These are phyloP conservation scores for Clausena lansium DNA, from an alignment of 345 rosid species.

Conservation along the genomic window DNA sequence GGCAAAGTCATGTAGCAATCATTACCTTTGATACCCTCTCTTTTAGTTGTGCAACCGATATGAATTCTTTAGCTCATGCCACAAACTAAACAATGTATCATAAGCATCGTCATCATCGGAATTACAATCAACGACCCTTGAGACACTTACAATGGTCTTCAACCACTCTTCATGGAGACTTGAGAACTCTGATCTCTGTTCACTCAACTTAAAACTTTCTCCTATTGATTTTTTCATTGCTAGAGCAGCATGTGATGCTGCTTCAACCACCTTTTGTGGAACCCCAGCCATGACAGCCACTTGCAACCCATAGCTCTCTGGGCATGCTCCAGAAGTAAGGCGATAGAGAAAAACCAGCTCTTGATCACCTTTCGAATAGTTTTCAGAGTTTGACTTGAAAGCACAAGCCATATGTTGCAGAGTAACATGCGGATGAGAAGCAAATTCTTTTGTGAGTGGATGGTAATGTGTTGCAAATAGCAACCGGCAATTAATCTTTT, in stretches of 20 bases:
- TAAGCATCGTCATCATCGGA: conserved; percentile 45
- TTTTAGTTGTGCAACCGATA: conserved; percentile 7
- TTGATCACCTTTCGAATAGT: conserved; percentile 30
- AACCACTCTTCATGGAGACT: conserved; percentile 91
- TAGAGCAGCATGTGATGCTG: conserved; percentile 57
- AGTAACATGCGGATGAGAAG: conserved; percentile 76
- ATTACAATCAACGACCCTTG: conserved; percentile 22
- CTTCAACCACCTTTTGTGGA: conserved; percentile 67
- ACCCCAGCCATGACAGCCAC: conserved; percentile 93
- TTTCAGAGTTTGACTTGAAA: conserved; percentile 36
- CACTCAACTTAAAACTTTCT: conserved; percentile 70
- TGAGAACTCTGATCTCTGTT: conserved; percentile 79
- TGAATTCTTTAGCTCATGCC: conserved; percentile 68
- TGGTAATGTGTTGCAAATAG: conserved; percentile 95
- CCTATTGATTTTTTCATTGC: conserved; percentile 68
- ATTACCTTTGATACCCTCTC: neutral
- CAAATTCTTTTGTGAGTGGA: conserved; percentile 88
- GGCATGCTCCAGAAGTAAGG: conserved; percentile 80
- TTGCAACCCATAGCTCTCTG: conserved; percentile 87
- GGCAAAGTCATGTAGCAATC: neutral
- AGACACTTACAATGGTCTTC: conserved; percentile 44
- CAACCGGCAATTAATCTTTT: conserved; percentile 79
- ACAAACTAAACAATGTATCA: conserved; percentile 71
- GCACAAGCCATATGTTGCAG: conserved; percentile 93
- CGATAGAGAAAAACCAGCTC: conserved; percentile 78